Conservation (phyloP, 345 rosid genomes). For the Passiflora organensis region DNA sequence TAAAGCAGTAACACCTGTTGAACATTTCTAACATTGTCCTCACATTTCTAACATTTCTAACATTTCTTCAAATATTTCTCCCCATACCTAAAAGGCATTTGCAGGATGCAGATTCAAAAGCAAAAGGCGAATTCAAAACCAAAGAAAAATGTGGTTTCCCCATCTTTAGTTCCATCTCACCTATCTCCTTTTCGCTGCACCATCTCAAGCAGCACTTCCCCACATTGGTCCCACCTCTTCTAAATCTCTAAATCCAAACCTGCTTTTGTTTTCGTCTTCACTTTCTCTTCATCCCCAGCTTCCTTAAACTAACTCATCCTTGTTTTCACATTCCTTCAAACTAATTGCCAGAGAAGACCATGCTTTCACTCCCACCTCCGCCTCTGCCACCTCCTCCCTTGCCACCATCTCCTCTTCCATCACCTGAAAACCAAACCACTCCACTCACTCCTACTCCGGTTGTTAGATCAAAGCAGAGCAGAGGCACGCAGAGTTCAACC, state of each 20-base stretch:
- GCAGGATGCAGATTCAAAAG: constrained; percentile 26
- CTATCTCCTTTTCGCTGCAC: constrained; percentile 18
- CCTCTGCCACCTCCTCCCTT: constrained; percentile 17
- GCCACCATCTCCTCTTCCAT: constrained; percentile 13
- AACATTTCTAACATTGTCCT: no score
- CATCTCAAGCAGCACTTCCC: constrained; percentile 3
- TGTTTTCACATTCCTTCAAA: constrained; percentile 9
- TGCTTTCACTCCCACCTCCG: constrained; percentile 33
- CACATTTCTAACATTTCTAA: no score
- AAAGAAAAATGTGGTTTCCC: constrained; percentile 16
- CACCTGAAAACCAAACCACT: constrained; percentile 32
- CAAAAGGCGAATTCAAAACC: constrained; percentile 20
- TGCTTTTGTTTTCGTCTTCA: constrained; percentile 24
- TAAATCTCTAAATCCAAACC: constrained; percentile 29
- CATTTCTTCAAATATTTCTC: constrained; percentile 5
- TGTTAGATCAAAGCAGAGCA: constrained; percentile 38
- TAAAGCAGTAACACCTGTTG: no score
- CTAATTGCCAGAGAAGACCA: constrained; percentile 13
- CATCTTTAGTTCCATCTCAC: constrained; percentile 27
- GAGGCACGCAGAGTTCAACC: constrained; percentile 17
- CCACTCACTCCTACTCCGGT: constrained; percentile 35
- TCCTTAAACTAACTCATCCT: constrained; percentile 21
- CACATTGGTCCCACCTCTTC: constrained; percentile 40
- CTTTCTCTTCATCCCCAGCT: constrained; percentile 29
- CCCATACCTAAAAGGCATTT: constrained; percentile 7